A percentile compares a stretch with the other conserved stretches of the same genome.
Conservation (phyloP, 345 rosid genomes). For the Clausena lansium region DNA sequence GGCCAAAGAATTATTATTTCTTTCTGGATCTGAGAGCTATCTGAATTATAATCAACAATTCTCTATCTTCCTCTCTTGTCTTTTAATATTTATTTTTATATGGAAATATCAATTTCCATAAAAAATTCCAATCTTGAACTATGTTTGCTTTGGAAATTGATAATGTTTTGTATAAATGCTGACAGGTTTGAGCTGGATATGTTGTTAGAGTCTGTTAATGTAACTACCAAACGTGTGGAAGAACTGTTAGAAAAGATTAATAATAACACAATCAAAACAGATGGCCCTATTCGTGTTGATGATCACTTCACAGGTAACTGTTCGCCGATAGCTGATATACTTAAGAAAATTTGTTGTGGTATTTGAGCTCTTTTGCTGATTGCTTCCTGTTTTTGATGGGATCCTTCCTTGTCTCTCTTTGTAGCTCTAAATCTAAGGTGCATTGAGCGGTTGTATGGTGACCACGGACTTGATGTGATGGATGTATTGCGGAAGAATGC, state of each 20-base stretch:
- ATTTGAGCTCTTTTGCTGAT: slow-evolving; percentile 5
- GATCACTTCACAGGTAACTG: slow-evolving; percentile 83
- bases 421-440: slow-evolving; percentile 90
- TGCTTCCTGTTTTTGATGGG: slow-evolving; percentile 17
- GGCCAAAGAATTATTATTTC: neutral
- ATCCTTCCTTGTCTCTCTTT: slow-evolving; percentile 19
- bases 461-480: slow-evolving; percentile 97
- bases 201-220: slow-evolving; percentile 89
- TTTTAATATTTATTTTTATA: neutral
- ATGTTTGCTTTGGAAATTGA: slow-evolving; percentile 3
- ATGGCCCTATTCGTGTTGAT: slow-evolving; percentile 57
- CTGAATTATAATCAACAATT: neutral
- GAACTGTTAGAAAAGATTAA: slow-evolving; percentile 74
- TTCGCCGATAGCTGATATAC: slow-evolving; percentile 10
- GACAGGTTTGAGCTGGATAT: slow-evolving; percentile 97
- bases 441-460: slow-evolving; percentile 92
- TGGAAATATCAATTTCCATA: neutral
- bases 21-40: neutral
- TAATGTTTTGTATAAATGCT: slow-evolving; percentile 17
- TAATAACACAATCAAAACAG: slow-evolving; percentile 54
- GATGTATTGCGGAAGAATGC: slow-evolving; percentile 84
- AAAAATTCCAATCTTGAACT: no score
- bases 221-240: slow-evolving; percentile 78
- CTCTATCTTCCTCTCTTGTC: neutral
- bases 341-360: slow-evolving; percentile 12